phyloP scores from a whole-genome alignment of 257 asterid genomes.

The Solanum rostratum region DNA sequence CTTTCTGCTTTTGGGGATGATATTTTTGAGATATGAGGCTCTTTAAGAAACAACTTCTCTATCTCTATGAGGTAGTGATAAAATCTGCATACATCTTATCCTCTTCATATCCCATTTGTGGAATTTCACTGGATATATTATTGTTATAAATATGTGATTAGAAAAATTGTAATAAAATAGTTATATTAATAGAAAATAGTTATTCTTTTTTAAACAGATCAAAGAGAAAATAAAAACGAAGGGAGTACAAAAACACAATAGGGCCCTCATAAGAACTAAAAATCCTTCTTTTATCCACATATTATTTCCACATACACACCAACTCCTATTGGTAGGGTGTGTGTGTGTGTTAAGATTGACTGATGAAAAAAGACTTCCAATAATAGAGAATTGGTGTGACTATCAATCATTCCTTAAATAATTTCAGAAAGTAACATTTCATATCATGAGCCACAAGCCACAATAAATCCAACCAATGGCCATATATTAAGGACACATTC shows the following conservation, averaged over 20 bases:
- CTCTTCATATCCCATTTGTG: too few relatives aligned
- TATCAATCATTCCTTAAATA: not conserved
- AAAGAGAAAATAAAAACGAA: not conserved
- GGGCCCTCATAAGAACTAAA: not conserved
- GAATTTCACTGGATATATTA: too few relatives aligned
- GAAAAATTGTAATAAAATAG: too few relatives aligned
- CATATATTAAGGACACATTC: not conserved
- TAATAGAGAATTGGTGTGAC: not conserved
- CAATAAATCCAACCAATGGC: not conserved
- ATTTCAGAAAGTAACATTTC: not conserved
- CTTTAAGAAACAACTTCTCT: too few relatives aligned
- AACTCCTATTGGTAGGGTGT: not conserved
- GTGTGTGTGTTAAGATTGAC: not conserved
- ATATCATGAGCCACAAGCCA: not conserved
- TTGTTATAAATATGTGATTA: too few relatives aligned
- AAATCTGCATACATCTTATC: too few relatives aligned
- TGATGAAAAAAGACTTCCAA: not conserved
- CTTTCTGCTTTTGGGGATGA: too few relatives aligned
- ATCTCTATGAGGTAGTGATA: too few relatives aligned
- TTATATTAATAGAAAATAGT: not conserved
- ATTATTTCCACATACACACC: not conserved
- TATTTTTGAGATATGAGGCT: too few relatives aligned
- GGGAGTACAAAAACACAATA: not conserved
- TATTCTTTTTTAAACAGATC: too few relatives aligned
- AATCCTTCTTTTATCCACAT: not conserved